phyloP scores from a whole-genome alignment of 176 grass and related monocot genomes.

The Ensete ventricosum region DNA sequence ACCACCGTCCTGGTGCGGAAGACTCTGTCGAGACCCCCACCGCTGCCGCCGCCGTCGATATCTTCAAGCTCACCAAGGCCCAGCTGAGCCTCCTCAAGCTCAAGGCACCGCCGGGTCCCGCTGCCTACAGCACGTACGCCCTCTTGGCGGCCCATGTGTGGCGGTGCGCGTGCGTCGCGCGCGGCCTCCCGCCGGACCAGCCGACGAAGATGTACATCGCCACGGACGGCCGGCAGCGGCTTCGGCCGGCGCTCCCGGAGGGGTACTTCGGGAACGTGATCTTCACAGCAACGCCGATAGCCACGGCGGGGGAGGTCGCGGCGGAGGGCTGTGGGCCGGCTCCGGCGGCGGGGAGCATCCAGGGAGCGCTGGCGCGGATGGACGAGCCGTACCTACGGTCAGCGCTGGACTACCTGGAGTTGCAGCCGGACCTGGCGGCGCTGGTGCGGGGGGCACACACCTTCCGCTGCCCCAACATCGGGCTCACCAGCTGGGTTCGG shows the following conservation, averaged over 20 bases:
- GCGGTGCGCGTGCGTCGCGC: conserved; percentile 17
- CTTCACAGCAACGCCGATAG: not conserved
- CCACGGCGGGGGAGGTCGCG: not conserved
- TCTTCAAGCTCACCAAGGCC: conserved; percentile 5
- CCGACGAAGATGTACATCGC: not conserved
- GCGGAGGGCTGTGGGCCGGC: not conserved
- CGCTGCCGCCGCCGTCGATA: not conserved
- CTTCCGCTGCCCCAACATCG: no score
- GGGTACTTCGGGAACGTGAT: conserved; percentile 15
- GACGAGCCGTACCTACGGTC: conserved; percentile 12
- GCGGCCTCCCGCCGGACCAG: not conserved
- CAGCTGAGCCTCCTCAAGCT: conserved; percentile 8
- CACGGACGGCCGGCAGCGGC: not conserved
- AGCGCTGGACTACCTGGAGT: conserved; percentile 11
- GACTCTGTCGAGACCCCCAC: not conserved
- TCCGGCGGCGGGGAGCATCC: not conserved
- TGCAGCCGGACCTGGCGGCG: not conserved
- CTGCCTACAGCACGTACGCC: not conserved
- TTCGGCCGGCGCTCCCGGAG: not conserved
- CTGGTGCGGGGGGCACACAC: not conserved
- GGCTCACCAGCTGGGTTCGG: conserved; percentile 1
- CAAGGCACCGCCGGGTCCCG: not conserved
- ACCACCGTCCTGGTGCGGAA: not conserved
- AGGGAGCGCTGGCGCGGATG: not conserved
- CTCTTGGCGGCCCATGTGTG: conserved; percentile 11